Conservation (phyloP, 2,329 filamentous ascomycete genomes). For the Didymellaceae sp. region DNA sequence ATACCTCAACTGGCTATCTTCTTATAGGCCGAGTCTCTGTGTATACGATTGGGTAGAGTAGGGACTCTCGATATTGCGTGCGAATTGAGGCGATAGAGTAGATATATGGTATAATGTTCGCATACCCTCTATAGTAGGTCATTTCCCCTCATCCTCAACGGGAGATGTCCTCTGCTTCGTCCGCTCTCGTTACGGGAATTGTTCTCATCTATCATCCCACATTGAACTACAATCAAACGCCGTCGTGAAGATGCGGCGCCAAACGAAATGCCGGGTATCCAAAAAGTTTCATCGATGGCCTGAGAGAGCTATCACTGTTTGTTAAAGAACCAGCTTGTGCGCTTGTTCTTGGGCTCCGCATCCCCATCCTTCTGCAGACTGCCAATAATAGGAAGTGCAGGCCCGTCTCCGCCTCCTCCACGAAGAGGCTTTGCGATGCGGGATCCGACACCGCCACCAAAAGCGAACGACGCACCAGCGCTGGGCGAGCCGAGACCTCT, state of each 20-base stretch:
- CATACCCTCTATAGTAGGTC: not conserved
- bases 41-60: too few relatives aligned
- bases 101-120: constrained; percentile 19
- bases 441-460: constrained; percentile 58
- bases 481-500: constrained; percentile 75
- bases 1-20: too few relatives aligned
- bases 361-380: constrained; percentile 58
- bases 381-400: constrained; percentile 52
- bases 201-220: constrained; percentile 10
- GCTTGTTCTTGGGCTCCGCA: constrained; percentile 63
- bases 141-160: not conserved
- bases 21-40: too few relatives aligned
- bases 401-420: constrained; percentile 56
- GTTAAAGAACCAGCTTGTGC: constrained; percentile 78
- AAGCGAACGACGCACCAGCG: constrained; percentile 69
- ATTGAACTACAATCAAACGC: constrained; percentile 12
- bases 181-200: not conserved
- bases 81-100: constrained; percentile 7
- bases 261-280: constrained; percentile 21
- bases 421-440: constrained; percentile 71
- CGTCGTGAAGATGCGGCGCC: constrained; percentile 17
- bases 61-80: not conserved
- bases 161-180: constrained; percentile 4
- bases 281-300: constrained; percentile 7
- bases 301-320: constrained; percentile 56